Base-by-base conservation (phyloP, 1,284 basidiomycete genomes). In the Pseudozyma flocculosa region DNA sequence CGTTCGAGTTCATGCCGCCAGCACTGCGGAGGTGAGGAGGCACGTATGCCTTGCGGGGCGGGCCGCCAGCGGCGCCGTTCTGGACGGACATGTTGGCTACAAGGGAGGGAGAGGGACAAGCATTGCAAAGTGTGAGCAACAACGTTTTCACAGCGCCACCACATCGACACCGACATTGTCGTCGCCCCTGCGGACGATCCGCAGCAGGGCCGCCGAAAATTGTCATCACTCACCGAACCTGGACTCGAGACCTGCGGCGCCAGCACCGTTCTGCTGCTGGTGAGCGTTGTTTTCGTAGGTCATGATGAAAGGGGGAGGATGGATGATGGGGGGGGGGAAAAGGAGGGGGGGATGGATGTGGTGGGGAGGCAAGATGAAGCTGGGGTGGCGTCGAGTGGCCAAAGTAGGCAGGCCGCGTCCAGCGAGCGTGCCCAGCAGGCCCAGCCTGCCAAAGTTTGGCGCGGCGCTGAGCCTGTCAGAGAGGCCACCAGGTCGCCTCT, bases 1-100 rank as follows among this genome's bases (percentile, higher is more conserved):
- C 62, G 3, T 49, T 53, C 13, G 69, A 63, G 57, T 62, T 69
- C 48, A 72, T 62, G 34, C 83, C 79, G 80, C 32, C 32, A 17
- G 15, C 32, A 34, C 82, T 84, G 82, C 88, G 86, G 84, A 90
- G 79, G 82, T 94, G 91, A 78, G 92, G 92, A 72, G 92, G 92
- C 70, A 95, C 88, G 82, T 95, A 95, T 69, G 91, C 86, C 76
- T 88, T 85, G 83, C 87, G 88, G 69, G 50, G 80, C 83, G 51
- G 79, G 84, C 62, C 67, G 56, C 69, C 69, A 50, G 55, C 63
- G 53, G 58, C 57, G 41, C 61, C 65, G 42, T 57, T 58, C 54
- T 61, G 58, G 44, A 70, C 68, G 37, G 58, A 61, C 68, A 70
- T 67, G 57, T 68, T 65, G 46, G 65, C 86, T 86, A 86, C 84